Percentiles rank a stretch among this genome's conserved stretches.
Conservation (phyloP, 2,329 filamentous ascomycete genomes). For the Cercospora zeina region DNA sequence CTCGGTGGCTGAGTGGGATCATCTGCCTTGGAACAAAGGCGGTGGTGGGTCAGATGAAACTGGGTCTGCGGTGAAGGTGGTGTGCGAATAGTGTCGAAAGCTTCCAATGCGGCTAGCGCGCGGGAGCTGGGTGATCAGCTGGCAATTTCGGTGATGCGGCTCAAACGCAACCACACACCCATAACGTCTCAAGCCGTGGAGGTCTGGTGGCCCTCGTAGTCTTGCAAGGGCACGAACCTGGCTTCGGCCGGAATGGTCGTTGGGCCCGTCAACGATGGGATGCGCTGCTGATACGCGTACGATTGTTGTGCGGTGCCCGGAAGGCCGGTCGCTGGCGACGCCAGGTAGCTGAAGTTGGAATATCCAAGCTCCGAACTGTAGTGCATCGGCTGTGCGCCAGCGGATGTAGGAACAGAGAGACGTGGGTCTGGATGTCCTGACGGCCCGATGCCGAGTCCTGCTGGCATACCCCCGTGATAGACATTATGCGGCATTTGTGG, state of each 20-base stretch:
- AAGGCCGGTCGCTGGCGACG: constrained; percentile 37
- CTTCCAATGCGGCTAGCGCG: constrained; percentile 20
- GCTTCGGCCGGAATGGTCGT: constrained; percentile 33
- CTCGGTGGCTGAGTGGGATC: constrained; percentile 25
- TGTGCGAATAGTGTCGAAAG: constrained; percentile 23
- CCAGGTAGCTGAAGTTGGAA: constrained; percentile 35
- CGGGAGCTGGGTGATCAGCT: constrained; percentile 27
- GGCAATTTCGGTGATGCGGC: constrained; percentile 24
- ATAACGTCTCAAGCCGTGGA: constrained; percentile 29
- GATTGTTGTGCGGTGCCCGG: constrained; percentile 35
- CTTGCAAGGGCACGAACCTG: constrained; percentile 41
- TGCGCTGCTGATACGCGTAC: constrained; percentile 35
- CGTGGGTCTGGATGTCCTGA: constrained; percentile 46
- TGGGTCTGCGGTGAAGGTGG: constrained; percentile 23
- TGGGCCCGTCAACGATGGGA: constrained; percentile 36
- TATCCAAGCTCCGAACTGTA: constrained; percentile 38
- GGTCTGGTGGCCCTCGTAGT: constrained; percentile 39
- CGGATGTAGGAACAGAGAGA: constrained; percentile 36
- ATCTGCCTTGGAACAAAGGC: constrained; percentile 31
- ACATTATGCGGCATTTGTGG: constrained; percentile 34
- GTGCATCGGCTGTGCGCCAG: constrained; percentile 35
- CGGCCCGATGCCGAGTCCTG: constrained; percentile 39
- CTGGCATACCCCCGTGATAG: constrained; percentile 37
- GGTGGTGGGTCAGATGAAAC: constrained; percentile 25
- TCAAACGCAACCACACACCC: constrained; percentile 29